Evolutionary conservation across 2,329 filamentous ascomycete genomes (phyloP).

Genomic region (Tolypocladium tropicale): DNA sequence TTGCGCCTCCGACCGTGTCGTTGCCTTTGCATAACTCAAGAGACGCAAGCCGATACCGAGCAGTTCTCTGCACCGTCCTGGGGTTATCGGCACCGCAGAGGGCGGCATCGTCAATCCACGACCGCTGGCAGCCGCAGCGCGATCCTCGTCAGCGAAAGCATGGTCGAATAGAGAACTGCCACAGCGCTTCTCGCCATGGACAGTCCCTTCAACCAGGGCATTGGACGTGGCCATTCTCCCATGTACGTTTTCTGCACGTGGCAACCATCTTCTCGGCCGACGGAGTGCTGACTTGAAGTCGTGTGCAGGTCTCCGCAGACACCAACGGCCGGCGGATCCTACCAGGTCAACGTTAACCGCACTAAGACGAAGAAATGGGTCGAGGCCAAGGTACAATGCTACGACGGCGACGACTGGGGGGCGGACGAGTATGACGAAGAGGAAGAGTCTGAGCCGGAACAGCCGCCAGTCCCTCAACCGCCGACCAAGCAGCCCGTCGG

Average conservation of each 20-base stretch:
- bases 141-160: constrained; percentile 1
- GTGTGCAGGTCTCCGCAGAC: constrained; percentile 17
- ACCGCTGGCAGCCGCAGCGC: background rate
- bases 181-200: constrained; percentile 14
- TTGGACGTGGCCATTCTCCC: constrained; percentile 15
- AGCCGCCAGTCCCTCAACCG: constrained; percentile 8
- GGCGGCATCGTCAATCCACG: background rate
- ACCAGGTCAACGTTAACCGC: constrained; percentile 79
- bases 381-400: constrained; percentile 74
- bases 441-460: constrained; percentile 22
- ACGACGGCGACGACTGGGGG: constrained; percentile 93
- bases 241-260: constrained; percentile 11
- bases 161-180: constrained; percentile 1
- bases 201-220: constrained; percentile 17
- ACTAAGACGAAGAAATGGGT: constrained; percentile 93
- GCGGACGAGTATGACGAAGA: constrained; percentile 53
- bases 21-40: background rate
- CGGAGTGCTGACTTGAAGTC: constrained; percentile 5
- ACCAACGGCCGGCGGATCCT: constrained; percentile 31
- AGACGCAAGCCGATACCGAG: background rate
- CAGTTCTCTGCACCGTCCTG: background rate
- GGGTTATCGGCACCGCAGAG: background rate
- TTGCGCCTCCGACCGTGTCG: background rate
- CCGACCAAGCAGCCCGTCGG: background rate
- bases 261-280: background rate